Percentiles rank a stretch among this genome's conserved stretches.
These are phyloP conservation scores for Spirogloea muscicola DNA, from an alignment of 139 green algal genomes.

Conservation along the genomic window DNA sequence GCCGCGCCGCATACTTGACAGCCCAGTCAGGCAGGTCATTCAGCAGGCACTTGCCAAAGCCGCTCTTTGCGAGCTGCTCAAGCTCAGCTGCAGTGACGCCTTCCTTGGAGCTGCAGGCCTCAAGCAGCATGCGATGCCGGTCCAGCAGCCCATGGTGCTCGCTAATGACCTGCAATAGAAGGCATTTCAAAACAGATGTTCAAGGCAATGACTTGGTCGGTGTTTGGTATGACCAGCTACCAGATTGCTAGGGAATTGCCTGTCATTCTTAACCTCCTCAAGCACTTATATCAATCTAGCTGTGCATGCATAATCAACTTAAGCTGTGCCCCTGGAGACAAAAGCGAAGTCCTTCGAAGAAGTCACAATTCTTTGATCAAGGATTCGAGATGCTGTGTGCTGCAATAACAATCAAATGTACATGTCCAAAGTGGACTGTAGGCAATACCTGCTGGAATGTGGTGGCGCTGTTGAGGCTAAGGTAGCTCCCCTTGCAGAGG, in stretches of 20 bases:
- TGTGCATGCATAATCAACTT: too few relatives aligned
- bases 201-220: too few relatives aligned
- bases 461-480: slow-evolving; percentile 1
- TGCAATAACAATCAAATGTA: too few relatives aligned
- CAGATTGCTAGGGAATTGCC: too few relatives aligned
- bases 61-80: slow-evolving; percentile 15
- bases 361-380: too few relatives aligned
- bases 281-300: too few relatives aligned
- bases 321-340: too few relatives aligned
- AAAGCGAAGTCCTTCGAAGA: too few relatives aligned
- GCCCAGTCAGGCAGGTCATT: slow-evolving; percentile 34
- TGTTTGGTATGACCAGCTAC: too few relatives aligned
- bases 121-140: slow-evolving; percentile 33
- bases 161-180: slow-evolving; percentile 34
- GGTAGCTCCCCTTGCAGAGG: slow-evolving; percentile 40
- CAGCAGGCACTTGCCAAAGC: slow-evolving; percentile 31
- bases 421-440: slow-evolving; percentile 11
- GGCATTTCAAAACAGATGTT: neutral
- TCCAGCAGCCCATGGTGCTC: slow-evolving; percentile 32
- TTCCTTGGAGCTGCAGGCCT: neutral
- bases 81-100: slow-evolving; percentile 14
- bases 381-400: too few relatives aligned
- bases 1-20: slow-evolving; percentile 29
- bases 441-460: slow-evolving; percentile 28
- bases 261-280: too few relatives aligned